Evolutionary conservation across 2,329 filamentous ascomycete species (phyloP), one percentile per base, ranked within the genome.

Genomic region (Nothophoma quercina): DNA sequence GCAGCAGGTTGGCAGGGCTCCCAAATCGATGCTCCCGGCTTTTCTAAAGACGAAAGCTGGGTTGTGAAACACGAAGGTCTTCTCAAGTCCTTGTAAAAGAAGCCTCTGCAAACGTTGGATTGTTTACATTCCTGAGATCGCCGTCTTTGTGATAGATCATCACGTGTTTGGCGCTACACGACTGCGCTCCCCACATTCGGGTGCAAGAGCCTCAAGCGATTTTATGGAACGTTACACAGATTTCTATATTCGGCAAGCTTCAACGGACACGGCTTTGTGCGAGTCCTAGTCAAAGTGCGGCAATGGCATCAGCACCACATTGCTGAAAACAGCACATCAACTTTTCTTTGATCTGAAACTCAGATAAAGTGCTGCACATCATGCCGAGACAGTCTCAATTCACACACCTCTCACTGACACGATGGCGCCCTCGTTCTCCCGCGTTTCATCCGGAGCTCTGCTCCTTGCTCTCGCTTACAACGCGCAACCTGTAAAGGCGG

Each of bases 1-100:
- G 79, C 79, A 3, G 81, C 78, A 0, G 82, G 65, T 6, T 85
- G 83, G 81, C 78, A 83, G 52, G 79, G 75, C 2, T 69, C 64
- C 29, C 68, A 74, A 21, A 78, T 69, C 26, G 46, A 65, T 30
- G 45, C 56, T 10, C 65, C 65, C 1, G 64, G 65, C 4, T 67
- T 63, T 50, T 60, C 61, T 7, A 55, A 58, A 18, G 62, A 63
- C 47, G 62, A 58, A 10, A 56, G 51, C 36, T 65, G 58, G 64
- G 40, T 39, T 23, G 61, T 68, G 6, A 58, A 60, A 46, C 54
- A 64, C 43, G 65, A 68, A 38, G 64, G 61, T 3, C 43, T 68
- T 34, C 34, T 50, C 29, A 64, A 60, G 44, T 57, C 64, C 8
- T 42, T 60, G 25, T 62, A 43, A 55, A 35, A 23, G 13, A 10